Base-by-base conservation (phyloP, 2,329 filamentous ascomycete species). In the Cordyceps tenuipes region DNA sequence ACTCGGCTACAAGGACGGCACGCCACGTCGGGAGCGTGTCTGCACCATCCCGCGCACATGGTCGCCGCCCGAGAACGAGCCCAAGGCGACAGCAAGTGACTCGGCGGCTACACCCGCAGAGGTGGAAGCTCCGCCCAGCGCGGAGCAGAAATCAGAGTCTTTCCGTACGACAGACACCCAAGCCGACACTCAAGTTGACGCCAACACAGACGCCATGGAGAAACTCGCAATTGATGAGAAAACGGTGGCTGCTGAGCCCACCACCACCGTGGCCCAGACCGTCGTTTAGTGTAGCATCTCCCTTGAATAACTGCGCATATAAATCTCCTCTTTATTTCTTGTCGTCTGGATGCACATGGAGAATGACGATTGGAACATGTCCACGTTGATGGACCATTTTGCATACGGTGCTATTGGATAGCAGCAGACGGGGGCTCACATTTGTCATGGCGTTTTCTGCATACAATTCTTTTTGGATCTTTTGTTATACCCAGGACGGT, bases 31-130 rank as follows among this genome's bases (percentile, higher is more conserved):
- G 15, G 79, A 80, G 66, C 70, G 72, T 48, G 73, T 85, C 39
- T 82, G 81, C 67, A 81, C 77, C 7, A 70, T 85, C 10, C 76
- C 77, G 23, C 78, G 74, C 68, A 72, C 71, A 5, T 79, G 71
- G 68, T 65, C 68, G 43, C 65, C 69, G 1, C 67, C 68, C n/a
- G 46, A 57, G 17, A 47, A 47, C 13, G 62, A 62, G 34, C 57
- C 58, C 31, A 61, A 55, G n/a, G 58, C 62, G 13, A 53, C 61
- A 6, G 56, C 62, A 23, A 62, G 57, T 29, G 47, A 41, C 39
- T 17, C 39, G 3, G 31, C 54, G 39, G 34, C 46, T 21, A 9
- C 19, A 6, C 48, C 26, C 15, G 17, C 12, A 2, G 48, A 52
- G 2, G 13, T 46, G 12, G 39, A 46, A 17, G 52, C 39, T 17